Percentiles rank a stretch among this genome's conserved stretches.
phyloP scores from a whole-genome alignment of 495 filamentous ascomycete genomes.

The Aspergillus cristatus region DNA sequence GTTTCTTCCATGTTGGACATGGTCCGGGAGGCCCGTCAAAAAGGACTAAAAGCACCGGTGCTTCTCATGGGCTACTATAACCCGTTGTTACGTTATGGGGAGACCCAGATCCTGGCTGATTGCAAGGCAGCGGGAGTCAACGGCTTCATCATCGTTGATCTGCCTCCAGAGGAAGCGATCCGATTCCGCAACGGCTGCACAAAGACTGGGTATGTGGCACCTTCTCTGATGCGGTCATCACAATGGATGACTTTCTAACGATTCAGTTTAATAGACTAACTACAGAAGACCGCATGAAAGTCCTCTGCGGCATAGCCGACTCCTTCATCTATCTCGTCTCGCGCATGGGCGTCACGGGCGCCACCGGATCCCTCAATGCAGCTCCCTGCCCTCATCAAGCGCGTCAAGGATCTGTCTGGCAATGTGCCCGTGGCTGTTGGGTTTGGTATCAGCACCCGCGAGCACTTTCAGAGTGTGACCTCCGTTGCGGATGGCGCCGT shows the following conservation, averaged over 20 bases:
- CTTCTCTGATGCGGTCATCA: not conserved
- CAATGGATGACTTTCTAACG: constrained; percentile 54
- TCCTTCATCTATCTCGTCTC: constrained; percentile 91
- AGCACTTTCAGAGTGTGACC: constrained; percentile 67
- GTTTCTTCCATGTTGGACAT: constrained; percentile 60
- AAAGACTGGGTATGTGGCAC: constrained; percentile 31
- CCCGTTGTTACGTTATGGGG: constrained; percentile 72
- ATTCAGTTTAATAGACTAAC: constrained; percentile 79
- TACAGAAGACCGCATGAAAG: constrained; percentile 66
- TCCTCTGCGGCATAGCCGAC: constrained; percentile 78
- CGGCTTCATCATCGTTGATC: constrained; percentile 82
- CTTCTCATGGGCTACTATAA: constrained; percentile 93
- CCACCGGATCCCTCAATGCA: constrained; percentile 57
- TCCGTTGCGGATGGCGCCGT: constrained; percentile 76
- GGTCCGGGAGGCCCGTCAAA: constrained; percentile 55
- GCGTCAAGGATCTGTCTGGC: constrained; percentile 68
- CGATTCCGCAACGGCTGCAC: constrained; percentile 69
- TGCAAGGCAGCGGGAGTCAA: constrained; percentile 70
- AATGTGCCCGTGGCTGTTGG: constrained; percentile 70
- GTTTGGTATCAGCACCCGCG: constrained; percentile 81
- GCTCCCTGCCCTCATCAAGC: constrained; percentile 62
- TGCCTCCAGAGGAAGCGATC: constrained; percentile 81
- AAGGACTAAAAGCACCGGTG: constrained; percentile 63
- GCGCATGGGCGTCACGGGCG: constrained; percentile 81
- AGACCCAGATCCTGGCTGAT: constrained; percentile 56